Base-by-base conservation (phyloP, 495 filamentous ascomycete species). In the Podospora fimiseda region DNA sequence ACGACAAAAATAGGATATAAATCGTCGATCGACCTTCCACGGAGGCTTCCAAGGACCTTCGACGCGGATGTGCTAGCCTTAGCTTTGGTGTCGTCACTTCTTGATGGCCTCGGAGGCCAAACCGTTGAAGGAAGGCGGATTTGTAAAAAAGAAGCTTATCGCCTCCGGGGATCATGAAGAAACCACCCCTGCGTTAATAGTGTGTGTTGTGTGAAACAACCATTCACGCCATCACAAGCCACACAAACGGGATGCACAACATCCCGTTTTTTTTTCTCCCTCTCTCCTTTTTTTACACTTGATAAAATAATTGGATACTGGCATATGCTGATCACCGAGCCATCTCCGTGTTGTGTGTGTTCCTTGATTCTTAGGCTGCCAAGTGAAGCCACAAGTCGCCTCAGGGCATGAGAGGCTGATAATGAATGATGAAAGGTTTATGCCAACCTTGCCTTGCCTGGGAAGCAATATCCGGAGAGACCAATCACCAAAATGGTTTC, bases 21-120 rank as follows among this genome's bases (percentile, higher is more conserved):
- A 24, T 9, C 22, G 19, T 37, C 49, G 16, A 36, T 18, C 5
- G n/a, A 36, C 16, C 33, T 63, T 63, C 60, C 49, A 55, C 48
- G 38, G 50, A 59, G 53, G 55, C 61, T 63, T 63, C 61, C 23
- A 56, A 20, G 40, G 38, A 41, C 15, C 58, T 63, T 63, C 58
- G 24, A 58, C 46, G 38, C 48, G 33, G 22, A 49, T 18, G 23
- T 33, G 41, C 42, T 22, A 38, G 21, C 33, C 18, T 50, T n/a
- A 23, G 16, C 16, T 19, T 43, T n/a, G 42, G 9, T 9, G 16
- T 45, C 16, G 42, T 13, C 42, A 21, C 4, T 23, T 23, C 42
- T 13, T 19, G 20, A 21, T 13, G 16, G 9, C 42, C 16, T 18
- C 16, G 8, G 39, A 41, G 13, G 16, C 11, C 16, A 41, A 41